Base-by-base conservation (phyloP, 1,284 basidiomycete species). In the Phylloboletellus chloephorus region DNA sequence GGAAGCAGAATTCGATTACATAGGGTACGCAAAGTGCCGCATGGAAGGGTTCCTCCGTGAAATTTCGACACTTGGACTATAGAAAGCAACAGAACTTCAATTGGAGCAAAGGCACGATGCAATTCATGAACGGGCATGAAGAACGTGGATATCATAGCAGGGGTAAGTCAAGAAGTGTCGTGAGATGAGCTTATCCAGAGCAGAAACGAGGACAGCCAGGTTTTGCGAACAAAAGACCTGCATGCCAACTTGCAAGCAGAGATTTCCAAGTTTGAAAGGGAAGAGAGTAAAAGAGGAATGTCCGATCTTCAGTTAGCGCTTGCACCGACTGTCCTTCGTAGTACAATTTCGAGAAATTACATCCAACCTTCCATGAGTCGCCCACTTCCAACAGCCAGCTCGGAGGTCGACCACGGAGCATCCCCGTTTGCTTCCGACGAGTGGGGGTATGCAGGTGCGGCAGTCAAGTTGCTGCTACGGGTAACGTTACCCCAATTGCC, bases 1-100 rank as follows among this genome's bases (percentile, higher is more conserved):
- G 24, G 69, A 78, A 47, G 73, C 74, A 10, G 88, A 88, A 52
- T 90, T 90, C 57, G 81, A 90, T 61, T 89, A 90, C 60, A 64
- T 89, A 47, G 73, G 68, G 11, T 89, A 89, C 57, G 76, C 87
- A 11, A 66, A 65, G 44, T 76, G 76, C 57, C 74, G 86, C 29
- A 73, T 87, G 69, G 65, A 69, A 9, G 67, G 67, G 7, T 87
- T 87, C 65, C 72, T 76, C 47, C 64, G 65, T 50, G 81, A 76
- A 46, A 56, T 82, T n/a, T 60, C 63, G 36, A 64, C 60, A 12
- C 65, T 84, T 8, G 71, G 72, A 4, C 52, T 80, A 16, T 68
- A 52, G 59, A 52, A 50, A 58, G 54, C 51, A 49, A 61, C 51
- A 68, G 20, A 62, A 32, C 61, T 61, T 67, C 60, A 62, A 60